Percentiles rank a stretch among this genome's conserved stretches.
phyloP scores from a whole-genome alignment of 148 eudicot species.

The Rhododendron mucronatum region DNA sequence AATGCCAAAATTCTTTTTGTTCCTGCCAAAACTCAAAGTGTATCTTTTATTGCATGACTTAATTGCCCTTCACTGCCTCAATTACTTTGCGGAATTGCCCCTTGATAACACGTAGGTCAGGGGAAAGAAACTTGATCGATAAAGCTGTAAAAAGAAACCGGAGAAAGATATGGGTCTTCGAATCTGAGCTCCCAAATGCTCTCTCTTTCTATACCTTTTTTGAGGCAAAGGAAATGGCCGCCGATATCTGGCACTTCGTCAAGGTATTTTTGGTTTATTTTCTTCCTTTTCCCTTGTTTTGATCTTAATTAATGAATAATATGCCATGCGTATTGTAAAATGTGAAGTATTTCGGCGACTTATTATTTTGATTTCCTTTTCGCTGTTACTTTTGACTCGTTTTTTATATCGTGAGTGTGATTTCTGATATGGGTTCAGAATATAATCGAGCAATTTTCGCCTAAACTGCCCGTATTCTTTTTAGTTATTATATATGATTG shows the following conservation, averaged over 20 bases:
- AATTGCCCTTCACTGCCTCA: too few species aligned
- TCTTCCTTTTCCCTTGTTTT: not conserved
- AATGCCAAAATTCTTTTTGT: too few species aligned
- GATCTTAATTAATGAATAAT: not conserved
- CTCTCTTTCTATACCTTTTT: constrained; percentile 3
- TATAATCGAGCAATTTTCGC: not conserved
- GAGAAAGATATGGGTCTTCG: not conserved
- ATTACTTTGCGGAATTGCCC: too few species aligned
- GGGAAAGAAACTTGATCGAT: too few species aligned
- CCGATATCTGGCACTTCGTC: constrained; percentile 28
- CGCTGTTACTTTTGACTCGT: not conserved
- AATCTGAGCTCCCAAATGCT: constrained; percentile 22
- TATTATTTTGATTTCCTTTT: not conserved
- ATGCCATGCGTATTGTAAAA: not conserved
- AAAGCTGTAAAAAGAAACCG: too few species aligned
- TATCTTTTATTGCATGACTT: too few species aligned
- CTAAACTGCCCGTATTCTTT: not conserved
- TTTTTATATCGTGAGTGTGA: not conserved
- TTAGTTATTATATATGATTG: not conserved
- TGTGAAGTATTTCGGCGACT: not conserved
- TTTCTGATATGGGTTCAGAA: constrained; percentile 10
- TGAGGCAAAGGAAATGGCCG: constrained; percentile 31
- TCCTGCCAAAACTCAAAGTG: too few species aligned
- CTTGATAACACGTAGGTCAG: too few species aligned
- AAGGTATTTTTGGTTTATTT: constrained; percentile 21